Evolutionary conservation across 768 basidiomycete genomes (phyloP), one percentile per base, ranked within the genome.

Genomic region (Polyporus arcularius): DNA sequence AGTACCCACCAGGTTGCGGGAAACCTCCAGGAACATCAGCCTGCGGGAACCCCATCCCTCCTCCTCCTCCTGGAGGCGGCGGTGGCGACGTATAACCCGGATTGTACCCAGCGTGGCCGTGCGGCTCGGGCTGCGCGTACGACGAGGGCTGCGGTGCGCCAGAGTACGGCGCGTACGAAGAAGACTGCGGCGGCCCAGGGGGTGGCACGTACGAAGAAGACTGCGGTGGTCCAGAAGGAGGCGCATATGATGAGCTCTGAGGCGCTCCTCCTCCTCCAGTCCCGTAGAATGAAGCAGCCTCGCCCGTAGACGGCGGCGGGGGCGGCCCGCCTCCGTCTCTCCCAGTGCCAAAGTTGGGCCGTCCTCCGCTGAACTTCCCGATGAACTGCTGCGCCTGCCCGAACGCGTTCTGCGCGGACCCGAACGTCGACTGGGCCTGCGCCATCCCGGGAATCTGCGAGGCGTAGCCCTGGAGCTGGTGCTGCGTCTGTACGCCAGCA

Each of bases 401-500:
- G 18, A 53, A 15, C n/a, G 38, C n/a, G 31, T 30, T 41, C 48
- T 49, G 26, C 35, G 50, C 41, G 10, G 38, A 28, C 3, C 48
- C 50, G 18, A 41, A 21, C 1, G 52, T 40, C n/a, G 65, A 56
- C 46, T 57, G 53, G n/a, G 65, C 61, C 39, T 60, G 60, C 10
- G 62, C 15, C 15, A 63, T 30, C 18, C 65, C 65, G 10, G 65
- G 65, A 12, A 67, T 63, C 30, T 58, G 59, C 21, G 55, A 57
- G 49, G 61, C 16, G 62, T 83, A 83, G 0, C 80, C 78, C n/a
- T 76, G 64, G 3, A 86, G 15, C 35, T 78, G 72, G 15, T 79
- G 74, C 69, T 86, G 85, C 50, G 80, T 71, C 43, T 82, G 74
- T 11, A 76, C 68, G 3, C 80, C 88, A 48, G 84, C 75, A 47